A percentile compares a stretch with the other conserved stretches of the same genome.
Evolutionary conservation across 2,329 filamentous ascomycete species (phyloP).

Genomic region (Fusarium euwallaceae): DNA sequence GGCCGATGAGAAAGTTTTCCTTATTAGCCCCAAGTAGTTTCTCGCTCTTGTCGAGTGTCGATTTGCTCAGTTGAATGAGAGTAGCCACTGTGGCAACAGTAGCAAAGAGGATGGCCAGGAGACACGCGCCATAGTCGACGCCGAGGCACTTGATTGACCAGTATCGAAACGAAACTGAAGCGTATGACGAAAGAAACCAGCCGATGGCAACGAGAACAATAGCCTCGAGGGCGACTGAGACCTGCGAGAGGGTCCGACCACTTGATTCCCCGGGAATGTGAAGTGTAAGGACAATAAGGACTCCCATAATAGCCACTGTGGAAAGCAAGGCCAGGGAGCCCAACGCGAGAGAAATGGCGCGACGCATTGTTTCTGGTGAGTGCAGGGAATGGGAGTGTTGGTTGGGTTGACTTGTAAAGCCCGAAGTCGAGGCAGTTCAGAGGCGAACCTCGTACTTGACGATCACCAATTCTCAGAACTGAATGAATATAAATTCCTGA

Average conservation of each 20-base stretch:
- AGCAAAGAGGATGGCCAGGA: slow-evolving; percentile 60
- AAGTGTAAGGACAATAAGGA: slow-evolving; percentile 38
- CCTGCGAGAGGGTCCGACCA: slow-evolving; percentile 42
- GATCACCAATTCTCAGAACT: slow-evolving; percentile 14
- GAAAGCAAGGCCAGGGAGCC: slow-evolving; percentile 40
- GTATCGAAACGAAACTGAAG: slow-evolving; percentile 36
- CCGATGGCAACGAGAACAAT: slow-evolving; percentile 43
- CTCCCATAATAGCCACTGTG: slow-evolving; percentile 36
- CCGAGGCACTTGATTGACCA: slow-evolving; percentile 43
- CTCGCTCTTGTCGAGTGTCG: slow-evolving; percentile 27
- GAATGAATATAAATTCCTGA: neutral
- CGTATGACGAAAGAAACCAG: slow-evolving; percentile 53
- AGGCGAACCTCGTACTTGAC: slow-evolving; percentile 35
- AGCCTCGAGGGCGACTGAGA: slow-evolving; percentile 49
- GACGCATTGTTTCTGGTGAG: slow-evolving; percentile 34
- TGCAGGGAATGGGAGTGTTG: slow-evolving; percentile 10
- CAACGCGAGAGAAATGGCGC: slow-evolving; percentile 32
- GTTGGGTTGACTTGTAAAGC: slow-evolving; percentile 19
- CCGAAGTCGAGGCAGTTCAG: slow-evolving; percentile 18
- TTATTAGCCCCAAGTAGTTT: slow-evolving; percentile 28
- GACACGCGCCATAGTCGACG: slow-evolving; percentile 45
- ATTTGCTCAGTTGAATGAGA: slow-evolving; percentile 55
- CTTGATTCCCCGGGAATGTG: slow-evolving; percentile 39
- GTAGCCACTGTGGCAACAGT: slow-evolving; percentile 60
- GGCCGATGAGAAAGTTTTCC: slow-evolving; percentile 57